Evolutionary conservation across 2,329 filamentous ascomycete species (phyloP).

Genomic region (Verticillium klebahnii): DNA sequence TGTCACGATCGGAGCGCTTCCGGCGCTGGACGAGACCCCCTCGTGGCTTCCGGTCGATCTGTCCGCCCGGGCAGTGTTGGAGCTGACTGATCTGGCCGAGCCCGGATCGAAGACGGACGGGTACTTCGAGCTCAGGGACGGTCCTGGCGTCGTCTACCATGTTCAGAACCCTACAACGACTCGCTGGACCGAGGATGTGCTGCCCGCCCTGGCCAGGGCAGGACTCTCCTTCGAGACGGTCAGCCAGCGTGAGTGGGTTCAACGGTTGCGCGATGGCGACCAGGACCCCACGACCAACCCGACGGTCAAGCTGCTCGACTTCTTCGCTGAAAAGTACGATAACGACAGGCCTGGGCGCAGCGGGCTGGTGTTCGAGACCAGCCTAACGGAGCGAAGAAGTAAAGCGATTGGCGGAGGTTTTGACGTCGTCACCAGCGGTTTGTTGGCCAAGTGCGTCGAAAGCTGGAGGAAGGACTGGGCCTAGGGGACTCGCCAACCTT

Average conservation of each 20-base stretch:
- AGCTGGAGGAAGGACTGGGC: slow-evolving; percentile 4
- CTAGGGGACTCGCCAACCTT: neutral
- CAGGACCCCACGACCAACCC: slow-evolving; percentile 45
- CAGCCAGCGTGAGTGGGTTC: slow-evolving; percentile 38
- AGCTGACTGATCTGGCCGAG: slow-evolving; percentile 20
- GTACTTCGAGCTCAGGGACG: slow-evolving; percentile 11
- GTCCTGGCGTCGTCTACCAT: slow-evolving; percentile 37
- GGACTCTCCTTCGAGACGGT: slow-evolving; percentile 41
- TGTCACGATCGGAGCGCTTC: slow-evolving; percentile 38
- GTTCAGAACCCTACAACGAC: slow-evolving; percentile 45
- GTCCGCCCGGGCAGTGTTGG: slow-evolving; percentile 26
- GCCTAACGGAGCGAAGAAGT: slow-evolving; percentile 24
- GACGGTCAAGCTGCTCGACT: slow-evolving; percentile 45
- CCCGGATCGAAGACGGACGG: slow-evolving; percentile 5
- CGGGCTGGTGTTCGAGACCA: slow-evolving; percentile 32
- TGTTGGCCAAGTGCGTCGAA: slow-evolving; percentile 25
- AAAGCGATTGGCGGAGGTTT: slow-evolving; percentile 25
- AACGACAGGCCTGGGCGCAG: slow-evolving; percentile 31
- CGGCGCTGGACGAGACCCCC: slow-evolving; percentile 33
- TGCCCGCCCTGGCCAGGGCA: slow-evolving; percentile 41
- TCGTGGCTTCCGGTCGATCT: slow-evolving; percentile 35
- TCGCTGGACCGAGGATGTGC: slow-evolving; percentile 46
- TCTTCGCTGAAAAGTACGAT: slow-evolving; percentile 47
- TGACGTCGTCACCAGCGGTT: slow-evolving; percentile 30
- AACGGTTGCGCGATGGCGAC: slow-evolving; percentile 36